These are phyloP conservation scores for Gentiana straminea DNA, from an alignment of 257 asterid species.

Conservation along the genomic window DNA sequence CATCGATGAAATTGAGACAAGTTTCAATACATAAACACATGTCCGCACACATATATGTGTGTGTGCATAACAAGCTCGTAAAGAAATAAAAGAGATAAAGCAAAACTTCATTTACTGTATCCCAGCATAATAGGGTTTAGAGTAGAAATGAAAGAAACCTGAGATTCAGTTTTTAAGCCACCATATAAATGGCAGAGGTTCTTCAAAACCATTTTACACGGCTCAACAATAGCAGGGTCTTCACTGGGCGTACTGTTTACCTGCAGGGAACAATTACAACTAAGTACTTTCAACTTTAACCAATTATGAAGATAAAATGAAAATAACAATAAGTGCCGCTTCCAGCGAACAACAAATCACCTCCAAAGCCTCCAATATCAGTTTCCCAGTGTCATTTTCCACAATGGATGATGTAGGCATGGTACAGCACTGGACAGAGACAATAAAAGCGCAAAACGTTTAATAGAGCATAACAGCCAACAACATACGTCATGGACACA, in stretches of 20 bases:
- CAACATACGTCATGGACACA: neutral
- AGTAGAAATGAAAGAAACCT: constrained; percentile 36
- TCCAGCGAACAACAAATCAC: constrained; percentile 22
- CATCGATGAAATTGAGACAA: too few species aligned
- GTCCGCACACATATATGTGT: too few species aligned
- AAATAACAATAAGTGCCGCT: neutral
- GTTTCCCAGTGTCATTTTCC: constrained; percentile 23
- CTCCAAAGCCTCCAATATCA: constrained; percentile 53
- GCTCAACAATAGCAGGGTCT: constrained; percentile 45
- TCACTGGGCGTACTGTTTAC: constrained; percentile 28
- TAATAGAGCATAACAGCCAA: constrained; percentile 9
- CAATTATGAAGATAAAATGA: neutral
- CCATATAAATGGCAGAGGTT: constrained; percentile 56
- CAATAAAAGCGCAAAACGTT: neutral
- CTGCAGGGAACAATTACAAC: constrained; percentile 20
- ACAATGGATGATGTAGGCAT: constrained; percentile 30
- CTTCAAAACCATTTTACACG: constrained; percentile 61
- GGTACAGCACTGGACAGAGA: constrained; percentile 39
- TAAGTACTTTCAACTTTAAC: neutral
- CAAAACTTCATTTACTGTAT: too few species aligned
- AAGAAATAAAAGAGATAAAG: too few species aligned
- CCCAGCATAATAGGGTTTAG: neutral
- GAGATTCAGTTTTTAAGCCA: constrained; percentile 46
- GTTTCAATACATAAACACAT: too few species aligned
- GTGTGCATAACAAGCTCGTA: too few species aligned